These are phyloP conservation scores for Rhytidhysteron rufulum DNA, from an alignment of 2,329 filamentous ascomycete species.

Conservation along the genomic window DNA sequence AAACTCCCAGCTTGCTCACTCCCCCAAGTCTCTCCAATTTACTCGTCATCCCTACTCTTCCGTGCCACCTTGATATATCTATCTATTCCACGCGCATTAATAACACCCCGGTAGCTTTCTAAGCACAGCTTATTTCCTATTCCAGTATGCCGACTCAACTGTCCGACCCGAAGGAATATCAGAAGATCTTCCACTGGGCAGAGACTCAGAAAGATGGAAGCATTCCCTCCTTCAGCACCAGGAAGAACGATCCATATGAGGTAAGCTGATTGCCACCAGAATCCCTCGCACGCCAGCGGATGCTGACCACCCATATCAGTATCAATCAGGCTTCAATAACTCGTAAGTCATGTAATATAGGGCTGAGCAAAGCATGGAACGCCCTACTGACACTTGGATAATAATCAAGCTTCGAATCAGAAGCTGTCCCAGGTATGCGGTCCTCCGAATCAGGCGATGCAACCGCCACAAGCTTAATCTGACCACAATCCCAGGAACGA, in stretches of 20 bases:
- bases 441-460: neutral
- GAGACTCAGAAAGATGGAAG: slow-evolving; percentile 57
- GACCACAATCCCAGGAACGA: slow-evolving; percentile 27
- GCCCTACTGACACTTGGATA: slow-evolving; percentile 18
- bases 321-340: slow-evolving; percentile 57
- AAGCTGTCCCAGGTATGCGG: slow-evolving; percentile 40
- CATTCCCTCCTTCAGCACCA: slow-evolving; percentile 52
- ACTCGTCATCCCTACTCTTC: no score
- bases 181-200: slow-evolving; percentile 48
- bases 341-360: slow-evolving; percentile 23
- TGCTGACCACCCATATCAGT: slow-evolving; percentile 26
- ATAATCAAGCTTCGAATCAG: slow-evolving; percentile 38
- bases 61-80: no score
- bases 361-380: slow-evolving; percentile 4
- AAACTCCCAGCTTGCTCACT: no score
- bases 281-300: neutral
- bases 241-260: slow-evolving; percentile 53
- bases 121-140: no score
- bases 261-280: slow-evolving; percentile 23
- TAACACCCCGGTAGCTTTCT: no score
- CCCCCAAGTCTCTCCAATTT: no score
- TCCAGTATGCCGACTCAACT: slow-evolving; percentile 22
- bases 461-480: slow-evolving; percentile 8
- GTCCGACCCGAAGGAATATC: slow-evolving; percentile 35
- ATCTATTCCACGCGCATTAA: no score